Base-by-base conservation (phyloP, 176 grass and related monocot genomes). In the Poa annua region DNA sequence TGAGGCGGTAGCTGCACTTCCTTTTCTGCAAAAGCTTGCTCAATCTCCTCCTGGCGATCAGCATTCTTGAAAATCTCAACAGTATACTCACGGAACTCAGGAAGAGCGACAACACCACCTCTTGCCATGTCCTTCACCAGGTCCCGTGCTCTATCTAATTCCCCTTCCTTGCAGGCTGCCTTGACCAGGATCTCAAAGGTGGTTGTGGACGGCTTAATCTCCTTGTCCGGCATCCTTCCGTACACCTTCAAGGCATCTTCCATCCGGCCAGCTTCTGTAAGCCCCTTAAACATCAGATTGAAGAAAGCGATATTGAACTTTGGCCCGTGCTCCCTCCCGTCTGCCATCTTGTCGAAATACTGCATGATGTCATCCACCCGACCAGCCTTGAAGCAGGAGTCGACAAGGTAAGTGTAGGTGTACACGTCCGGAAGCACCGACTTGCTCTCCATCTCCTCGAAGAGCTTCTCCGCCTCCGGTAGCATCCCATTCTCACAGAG, bases 231-330 rank as follows among this genome's bases (percentile, higher is more conserved):
- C 90, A 92, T 89, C 51, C 83, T 92, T 65, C 68, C 87, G 15
- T 89, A 92, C 26, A 92, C 86, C 84, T 87, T 81, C 59, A 92
- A 48, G 38, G 90, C 90, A 42, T 92, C 75, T 66, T 88, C 73
- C 11, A 89, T 35, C 67, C 72, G 70, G 33, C 84, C 90, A 72
- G 80, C 86, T 76, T 92, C 85, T 32, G 84, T 76, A 80, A 92
- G 79, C 19, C 86, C 90, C 39, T 85, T 79, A 85, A 88, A 88
- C 78, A 92, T 80, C 47, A 78, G 85, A 75, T 92, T 86, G 74
- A 88, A 90, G 71, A 90, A 90, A 45, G 71, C 80, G 10, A 87
- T 78, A 59, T 90, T 90, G 60, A 90, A 87, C 79, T 47, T 90
- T 15, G 88, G 88, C 2, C 88, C 1, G 62, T 82, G 83, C 77